A percentile compares a stretch with the other conserved stretches of the same genome.
Evolutionary conservation across 305 asterid genomes (phyloP).

Genomic region (Solanum hybrid): DNA sequence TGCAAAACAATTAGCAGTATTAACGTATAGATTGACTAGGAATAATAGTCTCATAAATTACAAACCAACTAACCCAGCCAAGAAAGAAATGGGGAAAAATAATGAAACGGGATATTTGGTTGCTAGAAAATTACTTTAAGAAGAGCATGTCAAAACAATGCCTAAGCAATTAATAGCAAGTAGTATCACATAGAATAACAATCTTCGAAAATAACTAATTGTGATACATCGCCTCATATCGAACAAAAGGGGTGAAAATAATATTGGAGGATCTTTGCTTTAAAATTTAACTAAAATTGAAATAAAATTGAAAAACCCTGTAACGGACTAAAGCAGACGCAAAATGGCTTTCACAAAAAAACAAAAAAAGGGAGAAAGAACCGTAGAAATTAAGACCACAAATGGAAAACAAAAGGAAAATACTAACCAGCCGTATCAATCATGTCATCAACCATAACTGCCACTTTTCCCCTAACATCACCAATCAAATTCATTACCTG

Average conservation of each 20-base stretch:
- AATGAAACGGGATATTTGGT: not conserved
- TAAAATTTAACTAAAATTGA: not conserved
- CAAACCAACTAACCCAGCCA: not conserved
- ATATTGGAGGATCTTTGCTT: not conserved
- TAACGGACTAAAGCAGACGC: not conserved
- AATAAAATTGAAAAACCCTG: not conserved
- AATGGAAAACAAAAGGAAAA: slow-evolving; percentile 5
- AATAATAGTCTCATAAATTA: not conserved
- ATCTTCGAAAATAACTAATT: not conserved
- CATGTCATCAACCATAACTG: slow-evolving; percentile 99
- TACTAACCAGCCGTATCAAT: slow-evolving; percentile 90
- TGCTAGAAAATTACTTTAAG: not conserved
- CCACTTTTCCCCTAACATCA: slow-evolving; percentile 89
- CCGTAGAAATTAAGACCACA: not conserved
- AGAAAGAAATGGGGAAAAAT: not conserved
- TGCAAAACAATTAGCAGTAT: slow-evolving; percentile 18
- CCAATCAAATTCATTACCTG: slow-evolving; percentile 99
- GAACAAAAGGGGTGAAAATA: not conserved
- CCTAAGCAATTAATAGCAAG: not conserved
- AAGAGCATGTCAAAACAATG: not conserved
- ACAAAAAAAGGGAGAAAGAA: not conserved
- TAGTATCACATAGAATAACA: not conserved
- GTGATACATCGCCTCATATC: not conserved
- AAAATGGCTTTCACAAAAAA: not conserved
- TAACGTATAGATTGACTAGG: slow-evolving; percentile 2